Percentiles rank a stretch among this genome's conserved stretches.
Evolutionary conservation across 257 asterid species (phyloP).

Genomic region (Nicotiana paniculata): DNA sequence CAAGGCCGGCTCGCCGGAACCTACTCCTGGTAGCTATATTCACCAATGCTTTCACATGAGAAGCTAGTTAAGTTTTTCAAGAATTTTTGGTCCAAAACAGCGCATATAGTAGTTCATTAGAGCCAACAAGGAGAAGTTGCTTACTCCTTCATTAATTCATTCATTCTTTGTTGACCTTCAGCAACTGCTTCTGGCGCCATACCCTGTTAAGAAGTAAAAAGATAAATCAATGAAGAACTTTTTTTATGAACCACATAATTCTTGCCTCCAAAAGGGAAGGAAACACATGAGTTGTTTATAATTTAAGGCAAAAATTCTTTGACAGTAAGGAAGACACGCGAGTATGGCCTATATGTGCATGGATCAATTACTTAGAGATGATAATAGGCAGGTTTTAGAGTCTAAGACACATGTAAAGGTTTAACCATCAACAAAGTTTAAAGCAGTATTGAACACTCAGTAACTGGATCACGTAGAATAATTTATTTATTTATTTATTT

Average conservation of each 20-base stretch:
- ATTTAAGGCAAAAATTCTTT: neutral
- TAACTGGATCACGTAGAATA: neutral
- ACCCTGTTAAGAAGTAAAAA: constrained; percentile 42
- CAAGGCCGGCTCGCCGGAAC: neutral
- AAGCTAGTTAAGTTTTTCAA: neutral
- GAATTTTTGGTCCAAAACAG: neutral
- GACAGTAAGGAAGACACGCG: neutral
- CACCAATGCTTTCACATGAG: neutral
- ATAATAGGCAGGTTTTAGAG: neutral
- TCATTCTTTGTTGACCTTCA: constrained; percentile 72
- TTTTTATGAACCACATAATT: neutral
- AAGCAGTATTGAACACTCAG: neutral
- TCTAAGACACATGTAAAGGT: neutral
- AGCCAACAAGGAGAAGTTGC: constrained; percentile 25
- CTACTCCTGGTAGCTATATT: neutral
- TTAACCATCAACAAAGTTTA: neutral
- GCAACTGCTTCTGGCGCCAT: constrained; percentile 63
- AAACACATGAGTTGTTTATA: neutral
- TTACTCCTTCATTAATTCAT: constrained; percentile 61
- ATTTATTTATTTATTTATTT: too few species aligned
- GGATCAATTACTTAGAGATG: neutral
- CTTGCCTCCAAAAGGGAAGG: neutral
- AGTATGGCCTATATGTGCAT: neutral
- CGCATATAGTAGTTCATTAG: neutral
- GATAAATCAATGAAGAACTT: neutral